These are phyloP conservation scores for Xylariomycetidae sp. DNA, from an alignment of 2,329 filamentous ascomycete species.

Conservation along the genomic window DNA sequence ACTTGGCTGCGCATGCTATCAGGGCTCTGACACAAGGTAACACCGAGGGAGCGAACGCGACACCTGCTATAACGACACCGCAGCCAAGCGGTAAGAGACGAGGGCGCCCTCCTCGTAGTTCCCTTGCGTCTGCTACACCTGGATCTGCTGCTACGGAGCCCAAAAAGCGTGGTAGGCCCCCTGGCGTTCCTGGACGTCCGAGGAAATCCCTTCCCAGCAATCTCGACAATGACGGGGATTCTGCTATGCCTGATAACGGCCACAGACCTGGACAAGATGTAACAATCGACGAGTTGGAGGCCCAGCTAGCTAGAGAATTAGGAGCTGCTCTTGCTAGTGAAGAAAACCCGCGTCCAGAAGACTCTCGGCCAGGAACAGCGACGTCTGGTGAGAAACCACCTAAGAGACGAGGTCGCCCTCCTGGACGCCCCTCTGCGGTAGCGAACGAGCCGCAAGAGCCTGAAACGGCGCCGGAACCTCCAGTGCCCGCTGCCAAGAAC, in stretches of 20 bases:
- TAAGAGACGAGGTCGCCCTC: constrained; percentile 32
- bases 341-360: constrained; percentile 6
- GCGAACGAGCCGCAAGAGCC: constrained; percentile 7
- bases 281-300: constrained; percentile 29
- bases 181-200: constrained; percentile 14
- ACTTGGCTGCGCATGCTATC: constrained; percentile 35
- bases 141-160: constrained; percentile 9
- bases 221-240: constrained; percentile 15
- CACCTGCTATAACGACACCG: constrained; percentile 12
- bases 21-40: constrained; percentile 22
- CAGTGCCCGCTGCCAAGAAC: constrained; percentile 11
- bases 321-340: constrained; percentile 10
- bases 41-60: constrained; percentile 2
- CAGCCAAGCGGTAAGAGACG: constrained; percentile 20
- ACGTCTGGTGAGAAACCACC: constrained; percentile 9
- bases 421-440: constrained; percentile 11
- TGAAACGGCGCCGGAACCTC: constrained; percentile 9
- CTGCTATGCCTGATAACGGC: constrained; percentile 19
- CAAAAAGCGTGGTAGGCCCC: constrained; percentile 26
- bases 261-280: constrained; percentile 15
- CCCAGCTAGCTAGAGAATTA: constrained; percentile 29
- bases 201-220: constrained; percentile 24
- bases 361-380: constrained; percentile 1
- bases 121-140: constrained; percentile 10
- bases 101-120: constrained; percentile 24